Base-by-base conservation (phyloP, 768 basidiomycete species). In the Rhodotorula graminis region DNA sequence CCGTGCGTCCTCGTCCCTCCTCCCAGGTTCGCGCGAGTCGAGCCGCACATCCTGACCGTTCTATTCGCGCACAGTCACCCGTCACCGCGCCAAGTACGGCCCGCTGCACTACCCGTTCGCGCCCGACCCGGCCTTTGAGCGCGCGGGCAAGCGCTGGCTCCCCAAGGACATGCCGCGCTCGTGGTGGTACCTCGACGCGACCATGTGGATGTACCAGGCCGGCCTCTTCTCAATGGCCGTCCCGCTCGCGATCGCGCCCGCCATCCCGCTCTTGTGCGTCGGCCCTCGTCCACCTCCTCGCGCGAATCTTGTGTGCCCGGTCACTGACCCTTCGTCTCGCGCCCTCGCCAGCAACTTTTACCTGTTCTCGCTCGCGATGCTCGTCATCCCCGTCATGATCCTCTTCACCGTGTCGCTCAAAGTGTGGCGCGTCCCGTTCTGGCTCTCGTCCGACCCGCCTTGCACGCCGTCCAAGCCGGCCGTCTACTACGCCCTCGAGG, bases 401-500 rank as follows among this genome's bases (percentile, higher is more conserved):
- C 49, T 76, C 64, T 72, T 78, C 47, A 33, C 67, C 61, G 57
- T 73, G 55, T 71, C 78, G 23, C 71, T 79, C 33, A 68, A 66
- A 27, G 49, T 49, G 4, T 75, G 64, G 64, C 33, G 40, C 29
- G 61, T 72, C 31, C 64, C 64, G 6, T 74, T 74, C 66, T 77
- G 75, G 75, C 58, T 72, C 33, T 75, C 73, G 25, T 74, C 72
- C 37, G 78, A 78, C 61, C 74, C 77, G 29, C 77, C 78, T 0
- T 59, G 77, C 14, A 75, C 74, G n/a, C 59, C 56, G 11, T 66
- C 73, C 25, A 78, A 78, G 66, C 78, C 78, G 9, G 77, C 69
- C 0, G 53, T 70, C 0, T 78, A 76, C 63, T 78, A 78, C 64
- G n/a, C 77, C 37, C 44, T 77, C 49, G 78, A 79, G 65, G 78